Evolutionary conservation across 176 grass and related monocot genomes (phyloP), one percentile per base, ranked within the genome.

Genomic region (Bromus sterilis): DNA sequence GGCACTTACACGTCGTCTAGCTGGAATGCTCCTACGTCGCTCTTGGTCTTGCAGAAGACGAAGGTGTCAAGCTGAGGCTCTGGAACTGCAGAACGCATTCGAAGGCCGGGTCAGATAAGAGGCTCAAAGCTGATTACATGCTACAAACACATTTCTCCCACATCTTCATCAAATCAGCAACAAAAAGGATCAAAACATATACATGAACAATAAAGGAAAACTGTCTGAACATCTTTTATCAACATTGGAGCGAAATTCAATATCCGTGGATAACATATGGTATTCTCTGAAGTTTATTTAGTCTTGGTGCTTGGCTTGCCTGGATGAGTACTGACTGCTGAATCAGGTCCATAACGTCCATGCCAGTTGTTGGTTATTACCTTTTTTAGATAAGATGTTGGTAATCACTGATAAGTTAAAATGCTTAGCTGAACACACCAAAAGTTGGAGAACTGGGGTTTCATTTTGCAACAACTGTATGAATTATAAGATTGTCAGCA

Each of bases 41-140:
- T 87, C 84, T 95, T 99, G 16, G 96, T 90, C 80, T 99, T 99
- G 84, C 93, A 98, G 76, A 99, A 99, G 35, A 99, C 91, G 37
- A 98, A 95, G 0, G 96, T 95, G 80, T 93, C 91, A 21, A 99
- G 86, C 72, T 99, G 66, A 36, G 92, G 95, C 48, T 88, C 86
- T 60, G 88, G 87, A 89, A 94, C 95, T 98, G 89, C 41, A 88
- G 8, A 70, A 80, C 26, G 60, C n/a, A 73, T 72, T 43, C 15
- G 14, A 16, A 65, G 81, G 43, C 10, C 3, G 0, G 24, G 55
- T 90, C 9, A 86, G 58, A 74, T 66, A 16, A 16, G 12, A 37
- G 15, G 21, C 33, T 56, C 39, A 4, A 14, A 66, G 62, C 53
- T 15, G 2, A 49, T 66, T 23, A 39, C 46, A 75, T 53, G 35